Evolutionary conservation across 768 basidiomycete species (phyloP).

Genomic region (Calocybe indica): DNA sequence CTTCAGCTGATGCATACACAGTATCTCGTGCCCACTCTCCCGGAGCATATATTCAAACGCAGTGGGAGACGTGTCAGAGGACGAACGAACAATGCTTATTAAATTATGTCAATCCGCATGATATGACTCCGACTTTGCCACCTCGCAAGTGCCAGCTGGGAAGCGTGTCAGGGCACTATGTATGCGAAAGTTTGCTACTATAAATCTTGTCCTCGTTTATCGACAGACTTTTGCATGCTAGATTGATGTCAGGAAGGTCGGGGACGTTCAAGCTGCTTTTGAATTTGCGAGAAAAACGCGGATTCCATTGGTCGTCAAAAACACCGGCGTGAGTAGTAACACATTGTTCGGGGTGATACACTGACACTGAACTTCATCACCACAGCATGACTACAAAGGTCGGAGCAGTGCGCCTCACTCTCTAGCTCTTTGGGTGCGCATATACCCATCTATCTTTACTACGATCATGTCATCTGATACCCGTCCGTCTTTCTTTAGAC

Average conservation of each 20-base stretch:
- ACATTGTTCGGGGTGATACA: neutral
- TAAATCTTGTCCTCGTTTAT: neutral
- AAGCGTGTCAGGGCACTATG: conserved; percentile 33
- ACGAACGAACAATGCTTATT: conserved; percentile 41
- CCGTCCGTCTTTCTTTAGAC: conserved; percentile 19
- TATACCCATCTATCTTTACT: neutral
- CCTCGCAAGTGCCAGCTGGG: conserved; percentile 27
- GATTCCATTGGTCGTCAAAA: conserved; percentile 43
- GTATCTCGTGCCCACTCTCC: conserved; percentile 16
- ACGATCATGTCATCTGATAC: neutral
- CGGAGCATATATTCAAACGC: conserved; percentile 28
- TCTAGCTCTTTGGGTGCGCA: conserved; percentile 38
- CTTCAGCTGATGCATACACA: neutral
- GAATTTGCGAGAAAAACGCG: conserved; percentile 31
- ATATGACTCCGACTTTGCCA: conserved; percentile 15
- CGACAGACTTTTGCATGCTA: conserved; percentile 11
- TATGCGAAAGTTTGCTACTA: conserved; percentile 15
- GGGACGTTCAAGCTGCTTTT: conserved; percentile 39
- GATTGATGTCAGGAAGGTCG: conserved; percentile 34
- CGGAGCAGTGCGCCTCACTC: conserved; percentile 39
- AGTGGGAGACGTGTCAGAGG: conserved; percentile 54
- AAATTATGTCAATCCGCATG: conserved; percentile 27
- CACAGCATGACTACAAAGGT: conserved; percentile 44
- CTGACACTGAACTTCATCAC: neutral
- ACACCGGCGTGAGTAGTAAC: conserved; percentile 38